Evolutionary conservation across 2,329 filamentous ascomycete genomes (phyloP), one percentile per base, ranked within the genome.

Genomic region (Arachnomyces sp.): DNA sequence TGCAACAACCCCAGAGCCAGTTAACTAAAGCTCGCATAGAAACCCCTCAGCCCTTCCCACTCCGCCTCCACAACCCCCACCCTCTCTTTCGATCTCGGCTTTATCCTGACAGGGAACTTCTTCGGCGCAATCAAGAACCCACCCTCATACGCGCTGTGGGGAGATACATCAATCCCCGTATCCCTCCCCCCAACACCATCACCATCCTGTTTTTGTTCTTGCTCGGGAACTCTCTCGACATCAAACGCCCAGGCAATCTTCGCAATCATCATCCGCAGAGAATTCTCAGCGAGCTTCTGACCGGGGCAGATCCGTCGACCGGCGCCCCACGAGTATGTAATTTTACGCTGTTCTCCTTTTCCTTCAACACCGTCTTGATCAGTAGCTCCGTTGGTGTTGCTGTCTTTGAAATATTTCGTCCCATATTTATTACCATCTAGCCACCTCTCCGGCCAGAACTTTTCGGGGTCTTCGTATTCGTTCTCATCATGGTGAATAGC

Each of bases 381-480:
- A 25, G 21, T 25, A 5, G 21, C 21, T 5, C 21, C 21, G 21
- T 25, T 25, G 21, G 21, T 9, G 21, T 25, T 25, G 21, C 21
- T 25, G 9, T 9, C 21, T 25, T 25, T 25, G 21, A 25, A 25
- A 25, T 25, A 5, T 9, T 25, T 25, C 21, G 21, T 25, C 21
- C 21, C 21, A 9, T 25, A 25, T n/a, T 39, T 31, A 2, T 42
- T 44, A 14, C 49, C 42, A 18, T n/a, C n/a, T n/a, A 55, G 14
- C 53, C 52, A 61, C 12, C 56, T 36, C 5, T 52, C 48, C 1
- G 58, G 57, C 3, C 50, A 36, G 36, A 58, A 55, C 3, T 28
- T 12, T 9, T 34, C 30, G 12, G 52, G 45, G 8, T 52, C 40
- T 12, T 35, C 31, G 36, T 46, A 56, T 16, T 39, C 42, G 7